A percentile compares a stretch with the other conserved stretches of the same genome.
phyloP scores from a whole-genome alignment of 2,329 filamentous ascomycete species.

The Diatrype stigma region DNA sequence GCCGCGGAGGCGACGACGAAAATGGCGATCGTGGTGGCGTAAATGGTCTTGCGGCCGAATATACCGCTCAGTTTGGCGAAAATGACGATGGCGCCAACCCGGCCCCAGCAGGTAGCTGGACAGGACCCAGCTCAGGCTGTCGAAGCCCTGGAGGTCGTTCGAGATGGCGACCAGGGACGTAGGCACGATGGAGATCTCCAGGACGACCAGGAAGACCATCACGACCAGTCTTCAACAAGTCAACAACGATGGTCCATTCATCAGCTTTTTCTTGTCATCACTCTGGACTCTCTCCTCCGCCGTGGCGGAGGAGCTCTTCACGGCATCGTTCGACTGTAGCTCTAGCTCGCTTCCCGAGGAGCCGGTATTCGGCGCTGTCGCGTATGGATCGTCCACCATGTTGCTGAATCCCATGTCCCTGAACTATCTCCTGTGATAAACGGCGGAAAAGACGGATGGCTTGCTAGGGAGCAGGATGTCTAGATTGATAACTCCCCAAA shows the following conservation, averaged over 20 bases:
- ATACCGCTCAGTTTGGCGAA: slow-evolving; percentile 70
- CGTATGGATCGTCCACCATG: no score
- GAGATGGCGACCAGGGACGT: not conserved
- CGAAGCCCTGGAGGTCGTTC: not conserved
- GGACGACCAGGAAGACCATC: not conserved
- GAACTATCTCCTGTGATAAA: no score
- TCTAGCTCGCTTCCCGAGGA: not conserved
- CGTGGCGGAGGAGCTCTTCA: not conserved
- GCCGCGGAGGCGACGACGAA: not conserved
- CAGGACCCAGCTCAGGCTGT: not conserved
- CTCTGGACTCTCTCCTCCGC: not conserved
- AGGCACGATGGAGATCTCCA: not conserved
- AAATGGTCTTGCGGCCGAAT: slow-evolving; percentile 57
- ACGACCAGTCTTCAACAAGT: not conserved
- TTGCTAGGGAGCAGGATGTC: no score
- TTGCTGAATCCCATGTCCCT: no score
- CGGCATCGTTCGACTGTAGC: not conserved
- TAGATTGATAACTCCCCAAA: no score
- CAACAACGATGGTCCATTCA: no score
- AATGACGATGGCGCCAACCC: slow-evolving; percentile 29
- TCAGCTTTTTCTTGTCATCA: not conserved
- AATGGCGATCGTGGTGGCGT: not conserved
- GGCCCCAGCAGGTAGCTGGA: not conserved
- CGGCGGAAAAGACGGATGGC: no score
- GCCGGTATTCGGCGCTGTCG: no score